A percentile compares a stretch with the other conserved stretches of the same genome.
phyloP scores from a whole-genome alignment of 225 moss, liverwort and hornwort species.

The Marchantia paleacea region DNA sequence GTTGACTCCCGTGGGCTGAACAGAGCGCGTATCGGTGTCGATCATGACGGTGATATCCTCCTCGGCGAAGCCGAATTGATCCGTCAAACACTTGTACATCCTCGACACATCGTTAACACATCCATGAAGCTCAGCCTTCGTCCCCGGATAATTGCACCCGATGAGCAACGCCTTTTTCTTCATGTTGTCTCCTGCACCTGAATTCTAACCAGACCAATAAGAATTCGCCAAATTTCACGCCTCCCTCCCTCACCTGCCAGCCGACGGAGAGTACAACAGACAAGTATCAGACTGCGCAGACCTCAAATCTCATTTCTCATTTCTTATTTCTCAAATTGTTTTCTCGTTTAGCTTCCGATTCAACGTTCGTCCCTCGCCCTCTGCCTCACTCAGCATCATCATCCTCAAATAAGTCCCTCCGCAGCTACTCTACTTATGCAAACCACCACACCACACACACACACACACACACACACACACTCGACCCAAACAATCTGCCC shows the following conservation, averaged over 20 bases:
- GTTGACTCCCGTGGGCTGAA: conserved; percentile 73
- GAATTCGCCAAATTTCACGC: neutral
- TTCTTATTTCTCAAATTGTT: neutral
- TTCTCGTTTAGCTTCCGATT: neutral
- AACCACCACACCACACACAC: too few relatives aligned
- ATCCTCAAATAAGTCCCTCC: neutral
- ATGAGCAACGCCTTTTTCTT: conserved; percentile 70
- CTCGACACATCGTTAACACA: conserved; percentile 77
- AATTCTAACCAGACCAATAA: neutral
- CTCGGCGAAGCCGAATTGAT: conserved; percentile 59
- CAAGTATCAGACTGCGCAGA: neutral
- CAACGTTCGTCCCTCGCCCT: too few relatives aligned
- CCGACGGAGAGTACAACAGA: neutral
- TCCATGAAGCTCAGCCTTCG: conserved; percentile 78
- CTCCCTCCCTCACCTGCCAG: neutral
- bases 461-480: neutral
- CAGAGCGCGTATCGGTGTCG: conserved; percentile 52
- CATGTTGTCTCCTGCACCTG: conserved; percentile 23
- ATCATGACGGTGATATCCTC: conserved; percentile 61
- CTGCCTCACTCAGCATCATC: neutral
- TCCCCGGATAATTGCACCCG: conserved; percentile 85
- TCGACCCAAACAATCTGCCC: neutral
- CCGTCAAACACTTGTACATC: conserved; percentile 54
- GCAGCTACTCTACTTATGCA: neutral
- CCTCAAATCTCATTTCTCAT: neutral